Conservation (phyloP, 1,284 basidiomycete species). For the Trametes versicolor region DNA sequence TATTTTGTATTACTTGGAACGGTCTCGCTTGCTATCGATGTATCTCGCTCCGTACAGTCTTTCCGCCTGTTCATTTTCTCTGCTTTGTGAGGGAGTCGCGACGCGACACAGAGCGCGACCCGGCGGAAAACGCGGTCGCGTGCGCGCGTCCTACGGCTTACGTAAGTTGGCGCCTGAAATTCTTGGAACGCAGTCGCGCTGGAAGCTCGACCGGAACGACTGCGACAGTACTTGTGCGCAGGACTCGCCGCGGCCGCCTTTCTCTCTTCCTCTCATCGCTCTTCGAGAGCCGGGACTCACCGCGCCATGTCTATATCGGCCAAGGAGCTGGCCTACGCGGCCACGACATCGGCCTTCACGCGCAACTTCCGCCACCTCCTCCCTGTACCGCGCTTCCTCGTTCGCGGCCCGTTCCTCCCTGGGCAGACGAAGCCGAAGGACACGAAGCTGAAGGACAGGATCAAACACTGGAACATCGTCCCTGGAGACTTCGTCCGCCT, state of each 20-base stretch:
- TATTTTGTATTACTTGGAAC: conserved; percentile 33
- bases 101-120: conserved; percentile 5
- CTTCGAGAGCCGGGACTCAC: conserved; percentile 9
- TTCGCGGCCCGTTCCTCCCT: conserved; percentile 42
- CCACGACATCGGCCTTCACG: conserved; percentile 54
- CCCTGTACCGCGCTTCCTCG: conserved; percentile 58
- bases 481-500: conserved; percentile 83
- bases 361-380: conserved; percentile 72
- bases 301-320: conserved; percentile 24
- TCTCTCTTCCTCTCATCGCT: conserved; percentile 4
- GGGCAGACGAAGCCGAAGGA: conserved; percentile 54
- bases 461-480: conserved; percentile 87
- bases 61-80: background rate
- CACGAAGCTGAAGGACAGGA: conserved; percentile 70
- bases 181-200: conserved; percentile 28
- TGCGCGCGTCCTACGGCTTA: conserved; percentile 28
- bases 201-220: conserved; percentile 19
- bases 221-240: conserved; percentile 16
- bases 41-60: conserved; percentile 16
- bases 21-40: conserved; percentile 23
- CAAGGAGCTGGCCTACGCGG: conserved; percentile 30
- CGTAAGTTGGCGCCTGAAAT: conserved; percentile 28
- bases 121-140: conserved; percentile 27
- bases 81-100: no score
- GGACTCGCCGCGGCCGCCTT: conserved; percentile 1